Conservation (phyloP, 345 rosid genomes). For the Clausena lansium region DNA sequence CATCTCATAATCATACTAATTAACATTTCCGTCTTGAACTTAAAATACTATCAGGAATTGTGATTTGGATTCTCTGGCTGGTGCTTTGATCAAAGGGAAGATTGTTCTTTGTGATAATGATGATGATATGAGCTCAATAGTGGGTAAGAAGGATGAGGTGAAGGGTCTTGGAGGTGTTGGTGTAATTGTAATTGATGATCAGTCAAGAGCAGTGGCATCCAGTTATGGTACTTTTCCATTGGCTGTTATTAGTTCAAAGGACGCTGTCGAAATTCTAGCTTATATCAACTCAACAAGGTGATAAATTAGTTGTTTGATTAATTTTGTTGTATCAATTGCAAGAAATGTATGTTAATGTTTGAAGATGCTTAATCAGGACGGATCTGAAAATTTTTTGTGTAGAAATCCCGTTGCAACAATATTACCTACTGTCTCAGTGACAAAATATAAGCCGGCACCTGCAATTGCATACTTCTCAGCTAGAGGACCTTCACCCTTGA, state of each 20-base stretch:
- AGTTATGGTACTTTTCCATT: constrained; percentile 46
- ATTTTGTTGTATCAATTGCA: too few species aligned
- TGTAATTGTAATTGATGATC: constrained; percentile 46
- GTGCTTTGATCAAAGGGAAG: constrained; percentile 50
- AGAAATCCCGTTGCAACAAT: constrained; percentile 76
- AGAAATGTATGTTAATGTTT: neutral
- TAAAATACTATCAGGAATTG: constrained; percentile 47
- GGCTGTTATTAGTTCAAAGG: constrained; percentile 49
- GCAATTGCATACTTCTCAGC: constrained; percentile 65
- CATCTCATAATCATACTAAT: too few species aligned
- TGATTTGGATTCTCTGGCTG: constrained; percentile 38
- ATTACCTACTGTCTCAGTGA: constrained; percentile 45
- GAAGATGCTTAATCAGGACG: neutral
- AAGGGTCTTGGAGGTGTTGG: constrained; percentile 58
- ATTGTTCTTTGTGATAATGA: constrained; percentile 61
- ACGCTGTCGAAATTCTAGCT: constrained; percentile 42
- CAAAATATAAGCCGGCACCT: constrained; percentile 68
- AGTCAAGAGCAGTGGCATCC: constrained; percentile 40
- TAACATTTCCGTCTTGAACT: too few species aligned
- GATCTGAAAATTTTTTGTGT: constrained; percentile 4
- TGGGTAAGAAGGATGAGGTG: constrained; percentile 36
- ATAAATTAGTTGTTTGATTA: neutral
- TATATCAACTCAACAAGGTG: constrained; percentile 78
- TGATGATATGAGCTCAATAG: constrained; percentile 17
- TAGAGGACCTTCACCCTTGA: constrained; percentile 64